Conservation (phyloP, 2,329 filamentous ascomycete species). For the Ceratocystis huliohia region DNA sequence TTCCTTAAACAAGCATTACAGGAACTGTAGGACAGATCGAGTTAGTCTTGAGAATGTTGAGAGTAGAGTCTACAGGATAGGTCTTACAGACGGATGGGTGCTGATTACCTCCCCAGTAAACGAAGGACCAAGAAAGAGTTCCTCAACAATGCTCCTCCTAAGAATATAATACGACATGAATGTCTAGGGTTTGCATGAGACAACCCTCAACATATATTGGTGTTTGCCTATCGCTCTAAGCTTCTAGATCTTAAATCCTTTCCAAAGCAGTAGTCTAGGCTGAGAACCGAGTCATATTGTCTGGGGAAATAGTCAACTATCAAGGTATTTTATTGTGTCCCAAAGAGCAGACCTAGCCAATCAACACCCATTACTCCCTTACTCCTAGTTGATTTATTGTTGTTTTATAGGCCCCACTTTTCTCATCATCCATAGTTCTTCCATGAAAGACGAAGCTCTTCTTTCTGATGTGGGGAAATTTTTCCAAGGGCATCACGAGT, state of each 20-base stretch:
- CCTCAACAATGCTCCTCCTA: neutral
- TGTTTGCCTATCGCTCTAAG: neutral
- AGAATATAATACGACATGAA: neutral
- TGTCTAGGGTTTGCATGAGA: no score
- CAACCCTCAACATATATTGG: no score
- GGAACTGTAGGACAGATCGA: neutral
- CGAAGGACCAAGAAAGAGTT: neutral
- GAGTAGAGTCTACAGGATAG: neutral
- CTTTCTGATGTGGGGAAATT: constrained; percentile 9
- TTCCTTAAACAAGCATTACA: neutral
- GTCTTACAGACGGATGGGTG: neutral
- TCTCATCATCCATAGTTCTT: neutral
- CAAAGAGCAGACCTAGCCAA: neutral
- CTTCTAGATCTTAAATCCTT: neutral
- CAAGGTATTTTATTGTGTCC: neutral
- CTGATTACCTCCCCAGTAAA: neutral
- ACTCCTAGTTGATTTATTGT: neutral
- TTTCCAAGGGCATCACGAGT: neutral
- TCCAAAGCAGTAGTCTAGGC: neutral
- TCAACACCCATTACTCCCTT: neutral
- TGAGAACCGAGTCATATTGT: neutral
- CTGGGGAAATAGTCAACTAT: neutral
- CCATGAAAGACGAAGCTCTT: constrained; percentile 9
- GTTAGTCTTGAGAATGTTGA: no score
- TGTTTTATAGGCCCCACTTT: neutral